Conservation (phyloP, 148 eudicot genomes). For the Rhododendron mucronatum region DNA sequence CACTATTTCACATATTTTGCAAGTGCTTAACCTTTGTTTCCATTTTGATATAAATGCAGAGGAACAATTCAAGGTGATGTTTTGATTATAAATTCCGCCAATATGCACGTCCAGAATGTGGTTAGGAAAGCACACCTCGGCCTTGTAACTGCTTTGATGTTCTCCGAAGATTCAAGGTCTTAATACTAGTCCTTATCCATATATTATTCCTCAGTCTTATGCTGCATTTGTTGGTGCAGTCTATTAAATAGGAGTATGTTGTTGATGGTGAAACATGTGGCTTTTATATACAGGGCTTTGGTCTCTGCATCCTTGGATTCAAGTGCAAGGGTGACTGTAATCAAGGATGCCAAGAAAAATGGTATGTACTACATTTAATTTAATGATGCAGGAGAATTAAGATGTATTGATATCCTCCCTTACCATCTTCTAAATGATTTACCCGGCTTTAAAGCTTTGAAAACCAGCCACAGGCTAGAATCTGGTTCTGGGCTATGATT, state of each 20-base stretch:
- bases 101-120: conserved; percentile 43
- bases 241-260: background rate
- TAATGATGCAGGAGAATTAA: background rate
- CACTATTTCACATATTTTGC: background rate
- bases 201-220: background rate
- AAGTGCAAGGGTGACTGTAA: conserved; percentile 72
- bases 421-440: background rate
- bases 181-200: background rate
- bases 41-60: conserved; percentile 35
- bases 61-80: conserved; percentile 85
- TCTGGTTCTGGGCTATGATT: background rate
- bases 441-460: background rate
- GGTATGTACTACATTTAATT: background rate
- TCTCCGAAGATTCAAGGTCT: conserved; percentile 64
- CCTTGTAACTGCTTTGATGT: conserved; percentile 72
- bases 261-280: background rate
- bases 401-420: background rate
- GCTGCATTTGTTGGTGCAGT: background rate
- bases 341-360: conserved; percentile 46
- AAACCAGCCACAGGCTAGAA: background rate
- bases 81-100: conserved; percentile 50
- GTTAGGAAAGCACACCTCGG: conserved; percentile 87
- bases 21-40: background rate
- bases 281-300: conserved; percentile 56
- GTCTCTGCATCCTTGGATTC: conserved; percentile 82